These are phyloP conservation scores for Fraxinus floribunda DNA, from an alignment of 305 asterid species.

Conservation along the genomic window DNA sequence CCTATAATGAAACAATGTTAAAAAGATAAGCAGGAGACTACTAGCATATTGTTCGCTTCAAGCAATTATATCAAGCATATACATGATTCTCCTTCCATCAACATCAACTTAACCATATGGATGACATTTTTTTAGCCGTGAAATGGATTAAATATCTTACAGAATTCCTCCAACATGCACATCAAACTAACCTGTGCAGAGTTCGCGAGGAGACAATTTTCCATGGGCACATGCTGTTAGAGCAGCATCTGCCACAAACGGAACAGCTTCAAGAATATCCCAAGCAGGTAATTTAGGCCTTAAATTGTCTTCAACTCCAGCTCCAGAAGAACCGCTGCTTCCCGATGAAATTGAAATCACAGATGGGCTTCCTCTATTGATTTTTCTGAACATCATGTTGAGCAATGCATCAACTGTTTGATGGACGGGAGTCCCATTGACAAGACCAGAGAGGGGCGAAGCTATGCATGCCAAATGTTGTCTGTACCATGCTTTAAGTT, in stretches of 20 bases:
- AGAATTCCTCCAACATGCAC: not conserved
- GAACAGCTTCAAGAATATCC: conserved; percentile 98
- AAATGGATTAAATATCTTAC: not conserved
- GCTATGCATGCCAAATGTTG: conserved; percentile 94
- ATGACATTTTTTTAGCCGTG: not conserved
- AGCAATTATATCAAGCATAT: not conserved
- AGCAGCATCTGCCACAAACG: conserved; percentile 96
- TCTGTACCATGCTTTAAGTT: conserved; percentile 92
- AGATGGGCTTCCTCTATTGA: conserved; percentile 57
- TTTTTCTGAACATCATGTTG: conserved; percentile 82
- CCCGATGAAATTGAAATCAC: conserved; percentile 61
- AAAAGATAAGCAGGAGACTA: conserved; percentile 8
- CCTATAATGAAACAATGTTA: conserved; percentile 42
- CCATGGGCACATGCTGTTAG: conserved; percentile 93
- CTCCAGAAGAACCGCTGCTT: conserved; percentile 79
- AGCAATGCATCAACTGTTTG: conserved; percentile 78
- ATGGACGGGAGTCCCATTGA: conserved; percentile 80
- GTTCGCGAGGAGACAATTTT: conserved; percentile 86
- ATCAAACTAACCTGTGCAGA: conserved; percentile 76
- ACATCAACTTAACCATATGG: not conserved
- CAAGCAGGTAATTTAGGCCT: conserved; percentile 94
- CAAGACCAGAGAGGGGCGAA: conserved; percentile 87
- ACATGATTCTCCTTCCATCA: not conserved
- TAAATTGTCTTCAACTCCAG: conserved; percentile 62
- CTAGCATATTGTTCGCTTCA: not conserved